Percentiles rank a stretch among this genome's conserved stretches.
phyloP scores from a whole-genome alignment of 2,329 filamentous ascomycete genomes.

The Fusarium torreyae region DNA sequence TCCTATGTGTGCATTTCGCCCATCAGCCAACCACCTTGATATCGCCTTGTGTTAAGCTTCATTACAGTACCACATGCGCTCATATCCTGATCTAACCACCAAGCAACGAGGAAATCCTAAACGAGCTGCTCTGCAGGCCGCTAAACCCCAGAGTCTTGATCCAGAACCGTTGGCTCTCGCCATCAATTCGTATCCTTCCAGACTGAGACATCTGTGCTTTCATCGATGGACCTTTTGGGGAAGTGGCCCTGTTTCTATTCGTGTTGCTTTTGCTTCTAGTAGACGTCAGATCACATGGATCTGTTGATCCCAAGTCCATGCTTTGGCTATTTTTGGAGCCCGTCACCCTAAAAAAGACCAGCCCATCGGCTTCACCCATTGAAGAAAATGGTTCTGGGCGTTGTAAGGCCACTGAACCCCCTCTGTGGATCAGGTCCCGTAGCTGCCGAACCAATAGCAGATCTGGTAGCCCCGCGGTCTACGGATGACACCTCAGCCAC shows the following conservation, averaged over 20 bases:
- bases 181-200: constrained; percentile 36
- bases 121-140: constrained; percentile 32
- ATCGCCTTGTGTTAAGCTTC: constrained; percentile 7
- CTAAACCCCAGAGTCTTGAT: constrained; percentile 37
- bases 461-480: constrained; percentile 7
- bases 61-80: neutral
- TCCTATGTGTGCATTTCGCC: neutral
- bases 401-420: constrained; percentile 15
- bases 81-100: neutral
- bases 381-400: constrained; percentile 11
- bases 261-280: constrained; percentile 25
- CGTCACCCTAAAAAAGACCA: constrained; percentile 21
- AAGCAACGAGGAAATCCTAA: neutral
- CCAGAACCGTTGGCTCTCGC: neutral
- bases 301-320: neutral
- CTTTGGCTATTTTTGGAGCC: constrained; percentile 38
- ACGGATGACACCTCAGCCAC: constrained; percentile 43
- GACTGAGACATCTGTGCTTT: constrained; percentile 18
- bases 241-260: constrained; percentile 36
- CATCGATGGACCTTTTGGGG: constrained; percentile 17
- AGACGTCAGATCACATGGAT: constrained; percentile 19
- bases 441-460: constrained; percentile 39
- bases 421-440: constrained; percentile 33
- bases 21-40: constrained; percentile 25
- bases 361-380: constrained; percentile 15